Conservation (phyloP, 257 asterid species). For the Nemophila menziesii region DNA sequence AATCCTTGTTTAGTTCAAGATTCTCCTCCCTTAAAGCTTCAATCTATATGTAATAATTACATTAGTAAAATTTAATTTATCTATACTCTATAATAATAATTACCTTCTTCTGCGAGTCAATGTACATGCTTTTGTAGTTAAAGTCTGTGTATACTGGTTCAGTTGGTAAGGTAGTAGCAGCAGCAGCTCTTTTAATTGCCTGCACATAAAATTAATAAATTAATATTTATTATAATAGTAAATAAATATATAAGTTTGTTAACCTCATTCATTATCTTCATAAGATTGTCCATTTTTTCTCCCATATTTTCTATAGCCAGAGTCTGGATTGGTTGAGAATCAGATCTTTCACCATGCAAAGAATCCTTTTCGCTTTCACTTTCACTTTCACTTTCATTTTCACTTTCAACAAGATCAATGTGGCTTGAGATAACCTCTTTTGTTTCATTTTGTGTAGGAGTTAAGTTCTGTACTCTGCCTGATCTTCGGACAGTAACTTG, state of each 20-base stretch:
- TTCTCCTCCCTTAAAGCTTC: conserved; percentile 12
- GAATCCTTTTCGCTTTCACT: too few species aligned
- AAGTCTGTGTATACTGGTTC: neutral
- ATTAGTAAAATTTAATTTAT: neutral
- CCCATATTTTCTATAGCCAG: neutral
- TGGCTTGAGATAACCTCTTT: neutral
- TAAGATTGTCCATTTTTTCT: neutral
- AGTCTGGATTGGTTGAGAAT: neutral
- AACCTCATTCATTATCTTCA: neutral
- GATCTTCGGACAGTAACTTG: conserved; percentile 1
- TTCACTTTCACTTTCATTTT: too few species aligned
- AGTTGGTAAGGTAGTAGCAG: neutral
- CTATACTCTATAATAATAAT: neutral
- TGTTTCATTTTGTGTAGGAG: neutral
- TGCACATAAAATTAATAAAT: neutral
- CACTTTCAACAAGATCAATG: conserved; percentile 5
- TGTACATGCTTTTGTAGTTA: conserved; percentile 1
- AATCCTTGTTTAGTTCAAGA: conserved; percentile 7
- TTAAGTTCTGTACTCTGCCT: neutral
- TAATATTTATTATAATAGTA: neutral
- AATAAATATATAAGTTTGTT: neutral
- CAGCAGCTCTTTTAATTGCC: neutral
- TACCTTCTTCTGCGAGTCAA: conserved; percentile 4
- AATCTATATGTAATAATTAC: conserved; percentile 2
- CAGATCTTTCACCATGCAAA: neutral